phyloP scores from a whole-genome alignment of 2,329 filamentous ascomycete genomes.

The Aspergillus uvarum region DNA sequence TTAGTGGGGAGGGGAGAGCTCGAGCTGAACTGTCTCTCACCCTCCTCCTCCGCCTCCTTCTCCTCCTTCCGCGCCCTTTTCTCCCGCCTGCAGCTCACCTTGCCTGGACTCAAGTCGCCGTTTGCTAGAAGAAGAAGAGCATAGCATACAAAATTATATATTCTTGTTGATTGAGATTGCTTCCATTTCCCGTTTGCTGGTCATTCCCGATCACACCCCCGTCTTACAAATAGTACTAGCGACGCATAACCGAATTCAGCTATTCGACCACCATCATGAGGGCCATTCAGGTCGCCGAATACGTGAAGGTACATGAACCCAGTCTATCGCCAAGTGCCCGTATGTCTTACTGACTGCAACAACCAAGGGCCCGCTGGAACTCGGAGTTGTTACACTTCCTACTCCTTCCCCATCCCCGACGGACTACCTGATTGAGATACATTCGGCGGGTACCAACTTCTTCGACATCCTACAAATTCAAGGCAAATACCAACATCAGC shows the following conservation, averaged over 20 bases:
- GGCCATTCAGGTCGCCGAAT: slow-evolving; percentile 71
- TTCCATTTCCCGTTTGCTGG: neutral
- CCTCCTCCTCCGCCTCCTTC: neutral
- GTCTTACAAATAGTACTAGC: neutral
- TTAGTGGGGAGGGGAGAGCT: neutral
- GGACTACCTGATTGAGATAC: slow-evolving; percentile 84
- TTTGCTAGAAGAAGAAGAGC: neutral
- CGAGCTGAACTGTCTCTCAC: neutral
- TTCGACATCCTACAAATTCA: slow-evolving; percentile 95
- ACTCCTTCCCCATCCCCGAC: slow-evolving; percentile 69
- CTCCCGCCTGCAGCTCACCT: too few species aligned
- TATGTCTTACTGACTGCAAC: slow-evolving; percentile 3
- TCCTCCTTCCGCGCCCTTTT: neutral
- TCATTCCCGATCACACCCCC: neutral
- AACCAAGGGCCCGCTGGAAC: slow-evolving; percentile 70
- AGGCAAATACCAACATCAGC: slow-evolving; percentile 93
- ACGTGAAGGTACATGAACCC: slow-evolving; percentile 62
- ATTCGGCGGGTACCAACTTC: slow-evolving; percentile 89
- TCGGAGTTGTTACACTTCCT: slow-evolving; percentile 71
- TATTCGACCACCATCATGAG: slow-evolving; percentile 58
- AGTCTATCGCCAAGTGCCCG: neutral
- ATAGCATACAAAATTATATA: neutral
- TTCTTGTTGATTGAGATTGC: neutral
- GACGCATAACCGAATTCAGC: neutral
- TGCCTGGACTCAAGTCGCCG: too few species aligned